These are phyloP conservation scores for Venturia aucupariae DNA, from an alignment of 2,329 filamentous ascomycete genomes.

Conservation along the genomic window DNA sequence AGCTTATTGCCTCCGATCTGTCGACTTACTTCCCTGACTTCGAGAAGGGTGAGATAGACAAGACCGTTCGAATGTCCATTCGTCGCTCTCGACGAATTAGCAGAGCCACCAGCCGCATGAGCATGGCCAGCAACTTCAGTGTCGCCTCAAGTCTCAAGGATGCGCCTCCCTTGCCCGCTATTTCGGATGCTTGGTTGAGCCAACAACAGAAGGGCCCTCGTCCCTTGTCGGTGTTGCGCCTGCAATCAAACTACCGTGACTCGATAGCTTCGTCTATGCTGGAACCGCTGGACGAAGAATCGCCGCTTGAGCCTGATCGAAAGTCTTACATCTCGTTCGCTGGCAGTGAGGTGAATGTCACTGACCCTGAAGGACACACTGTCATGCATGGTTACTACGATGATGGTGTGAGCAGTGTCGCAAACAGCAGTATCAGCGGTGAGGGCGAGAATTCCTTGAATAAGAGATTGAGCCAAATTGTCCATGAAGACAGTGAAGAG, in stretches of 20 bases:
- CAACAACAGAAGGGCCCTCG: conserved; percentile 31
- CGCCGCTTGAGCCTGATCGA: conserved; percentile 73
- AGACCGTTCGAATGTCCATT: conserved; percentile 87
- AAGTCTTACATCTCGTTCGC: conserved; percentile 93
- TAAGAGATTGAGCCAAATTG: conserved; percentile 71
- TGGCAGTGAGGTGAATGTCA: conserved; percentile 61
- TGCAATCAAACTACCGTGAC: conserved; percentile 63
- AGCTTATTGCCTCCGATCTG: conserved; percentile 92
- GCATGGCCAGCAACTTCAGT: conserved; percentile 87
- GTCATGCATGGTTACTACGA: conserved; percentile 74
- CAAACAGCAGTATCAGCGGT: conserved; percentile 55
- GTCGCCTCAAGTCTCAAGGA: conserved; percentile 87
- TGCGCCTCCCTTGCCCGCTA: conserved; percentile 88
- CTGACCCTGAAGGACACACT: conserved; percentile 65
- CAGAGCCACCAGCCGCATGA: conserved; percentile 84
- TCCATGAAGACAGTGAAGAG: conserved; percentile 86
- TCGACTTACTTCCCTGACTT: conserved; percentile 97
- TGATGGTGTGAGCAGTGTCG: conserved; percentile 64
- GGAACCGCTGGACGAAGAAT: conserved; percentile 86
- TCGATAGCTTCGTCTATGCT: conserved; percentile 83
- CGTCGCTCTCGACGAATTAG: conserved; percentile 84
- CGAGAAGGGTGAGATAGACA: conserved; percentile 86
- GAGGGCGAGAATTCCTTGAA: conserved; percentile 62
- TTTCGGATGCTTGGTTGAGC: conserved; percentile 80
- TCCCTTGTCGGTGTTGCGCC: conserved; percentile 51